Evolutionary conservation across 106 monocot genomes (phyloP), one percentile per base, ranked within the genome.

Genomic region (Apostasia ramifera): DNA sequence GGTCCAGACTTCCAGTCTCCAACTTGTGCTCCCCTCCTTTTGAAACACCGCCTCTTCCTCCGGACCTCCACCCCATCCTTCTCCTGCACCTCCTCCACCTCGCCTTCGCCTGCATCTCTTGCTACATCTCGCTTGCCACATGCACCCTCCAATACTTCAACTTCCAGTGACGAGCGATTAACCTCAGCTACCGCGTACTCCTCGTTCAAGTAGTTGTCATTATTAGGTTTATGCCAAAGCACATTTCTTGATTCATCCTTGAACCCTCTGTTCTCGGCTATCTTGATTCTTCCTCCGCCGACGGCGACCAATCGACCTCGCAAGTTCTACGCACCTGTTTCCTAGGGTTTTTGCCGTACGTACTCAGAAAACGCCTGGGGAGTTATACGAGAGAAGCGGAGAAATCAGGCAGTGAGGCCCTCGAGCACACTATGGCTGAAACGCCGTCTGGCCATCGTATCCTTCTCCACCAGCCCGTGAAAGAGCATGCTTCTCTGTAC

Each of bases 391-490:
- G 0, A 26, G 26, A 26, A 26, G 26, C 26, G 26, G 26, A 26
- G 26, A 26, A 26, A 0, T 26, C 0, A 26, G 26, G 26, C 26
- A 26, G 26, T 26, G 26, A 26, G 26, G 26, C 26, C 26, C 26
- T 26, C 26, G 26, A 26, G 26, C 26, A 26, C 26, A 26, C 26
- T 26, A 83, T 81, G 89, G 83, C 86, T 66, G 92, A 92, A 67
- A 81, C 83, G 5, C 40, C 81, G 3, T 49, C 89, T 3, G 85
- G 77, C 3, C 85, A 92, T 39, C 84, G 92, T 38, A 98, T 98
- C 61, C 65, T 87, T 49, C 97, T 98, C 67, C 81, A 80, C 83
- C 83, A 85, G 52, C 81, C 81, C 61, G 62, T 70, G 14, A 84
- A 89, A 59, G 89, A 92, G 11, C 76, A 77, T 10, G 57, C 78